Evolutionary conservation across 768 basidiomycete species (phyloP).

Genomic region (Mycena albidolilacea): DNA sequence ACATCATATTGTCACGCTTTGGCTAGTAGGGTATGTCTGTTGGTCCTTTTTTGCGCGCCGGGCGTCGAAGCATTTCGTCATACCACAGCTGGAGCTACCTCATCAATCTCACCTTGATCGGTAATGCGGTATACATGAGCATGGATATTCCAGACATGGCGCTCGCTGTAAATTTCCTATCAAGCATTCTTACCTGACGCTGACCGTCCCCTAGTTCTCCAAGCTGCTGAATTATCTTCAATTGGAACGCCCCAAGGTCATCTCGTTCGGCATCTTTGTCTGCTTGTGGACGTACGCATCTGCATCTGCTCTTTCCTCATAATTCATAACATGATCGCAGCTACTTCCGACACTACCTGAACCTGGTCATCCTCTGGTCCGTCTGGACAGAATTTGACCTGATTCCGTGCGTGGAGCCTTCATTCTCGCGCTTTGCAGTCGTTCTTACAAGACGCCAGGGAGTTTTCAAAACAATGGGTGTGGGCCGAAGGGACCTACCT

Average conservation of each 20-base stretch:
- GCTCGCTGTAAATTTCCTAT: slow-evolving; percentile 71
- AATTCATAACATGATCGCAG: slow-evolving; percentile 55
- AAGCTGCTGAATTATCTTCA: slow-evolving; percentile 93
- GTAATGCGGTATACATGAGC: slow-evolving; percentile 93
- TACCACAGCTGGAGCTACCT: slow-evolving; percentile 84
- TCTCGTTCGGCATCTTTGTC: slow-evolving; percentile 77
- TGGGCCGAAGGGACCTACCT: slow-evolving; percentile 79
- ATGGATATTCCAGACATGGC: slow-evolving; percentile 97
- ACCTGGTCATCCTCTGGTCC: slow-evolving; percentile 88
- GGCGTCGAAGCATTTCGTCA: slow-evolving; percentile 22
- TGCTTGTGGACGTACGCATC: slow-evolving; percentile 82
- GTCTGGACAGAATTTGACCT: slow-evolving; percentile 85
- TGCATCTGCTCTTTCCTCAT: slow-evolving; percentile 36
- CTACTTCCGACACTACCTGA: slow-evolving; percentile 95
- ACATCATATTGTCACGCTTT: slow-evolving; percentile 95
- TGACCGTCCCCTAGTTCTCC: slow-evolving; percentile 66
- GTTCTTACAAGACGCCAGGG: slow-evolving; percentile 54
- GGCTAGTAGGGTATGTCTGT: slow-evolving; percentile 85
- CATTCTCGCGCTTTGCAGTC: neutral
- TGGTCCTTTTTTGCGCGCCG: neutral
- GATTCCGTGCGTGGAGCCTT: slow-evolving; percentile 72
- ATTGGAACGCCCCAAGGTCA: slow-evolving; percentile 72
- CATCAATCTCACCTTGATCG: slow-evolving; percentile 87
- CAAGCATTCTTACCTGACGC: slow-evolving; percentile 4
- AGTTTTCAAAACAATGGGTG: slow-evolving; percentile 68